Conservation (phyloP, 1,284 basidiomycete genomes). For the Boletellus deceptivus region DNA sequence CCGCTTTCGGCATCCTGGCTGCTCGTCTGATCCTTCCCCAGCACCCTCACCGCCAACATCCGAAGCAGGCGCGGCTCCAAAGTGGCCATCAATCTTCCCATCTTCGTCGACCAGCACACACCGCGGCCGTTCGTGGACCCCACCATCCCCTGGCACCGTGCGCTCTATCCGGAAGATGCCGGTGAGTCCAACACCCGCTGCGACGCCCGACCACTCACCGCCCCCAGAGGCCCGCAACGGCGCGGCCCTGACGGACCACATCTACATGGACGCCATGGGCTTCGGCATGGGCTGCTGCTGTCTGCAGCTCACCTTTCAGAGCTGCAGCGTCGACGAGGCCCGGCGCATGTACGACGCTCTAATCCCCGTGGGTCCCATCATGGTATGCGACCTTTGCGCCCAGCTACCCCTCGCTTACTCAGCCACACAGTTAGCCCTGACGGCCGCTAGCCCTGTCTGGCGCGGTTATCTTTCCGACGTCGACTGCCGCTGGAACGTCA, state of each 20-base stretch:
- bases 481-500: constrained; percentile 98
- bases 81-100: constrained; percentile 93
- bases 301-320: constrained; percentile 97
- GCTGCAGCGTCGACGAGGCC: constrained; percentile 90
- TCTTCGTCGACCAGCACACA: constrained; percentile 88
- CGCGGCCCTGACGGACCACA: constrained; percentile 85
- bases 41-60: constrained; percentile 96
- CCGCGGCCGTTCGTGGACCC: constrained; percentile 89
- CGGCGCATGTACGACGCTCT: constrained; percentile 92
- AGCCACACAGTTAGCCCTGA: constrained; percentile 75
- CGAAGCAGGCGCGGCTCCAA: constrained; percentile 87
- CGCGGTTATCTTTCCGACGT: constrained; percentile 95
- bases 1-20: constrained; percentile 3
- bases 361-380: constrained; percentile 90
- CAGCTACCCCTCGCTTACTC: constrained; percentile 7
- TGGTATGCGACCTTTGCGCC: constrained; percentile 55
- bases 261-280: constrained; percentile 99
- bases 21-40: constrained; percentile 32
- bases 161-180: constrained; percentile 76
- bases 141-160: constrained; percentile 82
- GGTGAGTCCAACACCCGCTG: constrained; percentile 41
- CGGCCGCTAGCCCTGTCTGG: constrained; percentile 93
- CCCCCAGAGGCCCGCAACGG: constrained; percentile 79
- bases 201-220: too few relatives aligned
- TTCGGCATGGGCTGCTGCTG: constrained; percentile 99